Conservation (phyloP, 2,329 filamentous ascomycete genomes). For the Ophiosphaerella narmari region DNA sequence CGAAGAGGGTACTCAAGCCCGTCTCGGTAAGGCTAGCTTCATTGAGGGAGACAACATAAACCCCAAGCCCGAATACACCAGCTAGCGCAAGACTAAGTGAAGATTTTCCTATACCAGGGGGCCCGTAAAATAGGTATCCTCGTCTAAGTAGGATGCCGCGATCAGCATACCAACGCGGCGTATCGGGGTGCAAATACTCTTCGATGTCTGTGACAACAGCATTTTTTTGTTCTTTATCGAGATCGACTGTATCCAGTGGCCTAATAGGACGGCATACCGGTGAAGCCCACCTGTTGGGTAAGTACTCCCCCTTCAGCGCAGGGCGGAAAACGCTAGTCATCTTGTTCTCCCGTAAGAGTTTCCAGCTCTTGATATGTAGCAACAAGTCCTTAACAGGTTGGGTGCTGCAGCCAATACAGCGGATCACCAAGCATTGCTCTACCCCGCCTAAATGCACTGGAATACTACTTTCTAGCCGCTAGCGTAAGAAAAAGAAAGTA, state of each 20-base stretch:
- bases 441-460: constrained; percentile 34
- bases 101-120: constrained; percentile 79
- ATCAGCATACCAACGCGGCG: constrained; percentile 79
- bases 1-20: constrained; percentile 57
- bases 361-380: constrained; percentile 50
- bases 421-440: constrained; percentile 51
- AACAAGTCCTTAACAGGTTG: constrained; percentile 56
- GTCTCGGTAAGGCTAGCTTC: constrained; percentile 77
- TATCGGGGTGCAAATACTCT: constrained; percentile 74
- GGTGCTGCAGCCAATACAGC: constrained; percentile 54
- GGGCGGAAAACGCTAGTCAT: constrained; percentile 50
- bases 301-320: background rate
- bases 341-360: constrained; percentile 48
- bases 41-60: constrained; percentile 53
- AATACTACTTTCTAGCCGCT: constrained; percentile 40
- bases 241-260: constrained; percentile 75
- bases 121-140: constrained; percentile 81
- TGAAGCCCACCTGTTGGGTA: constrained; percentile 44
- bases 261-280: constrained; percentile 64
- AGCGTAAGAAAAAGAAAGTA: constrained; percentile 47
- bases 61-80: constrained; percentile 53
- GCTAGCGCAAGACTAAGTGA: constrained; percentile 47
- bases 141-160: constrained; percentile 84
- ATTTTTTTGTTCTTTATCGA: constrained; percentile 69
- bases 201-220: constrained; percentile 73